Conservation (phyloP, 148 eudicot genomes). For the Amaranthus cruentus region DNA sequence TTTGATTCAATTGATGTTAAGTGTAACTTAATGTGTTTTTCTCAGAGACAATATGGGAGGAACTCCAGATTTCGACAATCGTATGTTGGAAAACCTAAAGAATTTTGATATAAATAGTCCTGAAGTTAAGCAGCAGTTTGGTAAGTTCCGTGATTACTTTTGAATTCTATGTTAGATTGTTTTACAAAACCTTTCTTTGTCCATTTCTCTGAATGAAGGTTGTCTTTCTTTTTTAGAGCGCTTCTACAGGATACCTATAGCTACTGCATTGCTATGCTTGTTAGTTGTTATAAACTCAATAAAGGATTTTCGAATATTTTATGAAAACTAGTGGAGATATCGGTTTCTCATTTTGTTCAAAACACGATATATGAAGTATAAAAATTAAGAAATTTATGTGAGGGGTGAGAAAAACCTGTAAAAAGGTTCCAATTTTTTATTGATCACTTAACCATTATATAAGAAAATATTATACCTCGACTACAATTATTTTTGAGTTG, state of each 20-base stretch:
- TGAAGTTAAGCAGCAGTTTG: constrained; percentile 89
- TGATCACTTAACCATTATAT: too few species aligned
- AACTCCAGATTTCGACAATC: constrained; percentile 57
- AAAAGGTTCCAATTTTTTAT: too few species aligned
- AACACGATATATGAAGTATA: too few species aligned
- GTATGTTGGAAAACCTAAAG: constrained; percentile 65
- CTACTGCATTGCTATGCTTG: background rate
- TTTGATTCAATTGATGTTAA: background rate
- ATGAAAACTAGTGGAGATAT: too few species aligned
- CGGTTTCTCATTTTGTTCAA: too few species aligned
- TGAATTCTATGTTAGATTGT: background rate
- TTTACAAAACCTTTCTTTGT: background rate
- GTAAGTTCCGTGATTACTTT: constrained; percentile 37
- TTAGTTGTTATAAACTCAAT: background rate
- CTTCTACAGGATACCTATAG: background rate
- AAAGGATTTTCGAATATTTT: background rate
- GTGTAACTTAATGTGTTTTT: constrained; percentile 3
- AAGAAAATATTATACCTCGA: too few species aligned
- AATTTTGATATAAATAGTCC: constrained; percentile 83
- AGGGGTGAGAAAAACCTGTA: too few species aligned
- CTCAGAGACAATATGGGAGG: constrained; percentile 82
- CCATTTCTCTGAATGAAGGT: background rate
- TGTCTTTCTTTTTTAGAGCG: background rate
- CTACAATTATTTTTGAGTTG: too few species aligned
- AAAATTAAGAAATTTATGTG: too few species aligned